Conservation (phyloP, 164 flowering plant species). For the Malania oleifera region DNA sequence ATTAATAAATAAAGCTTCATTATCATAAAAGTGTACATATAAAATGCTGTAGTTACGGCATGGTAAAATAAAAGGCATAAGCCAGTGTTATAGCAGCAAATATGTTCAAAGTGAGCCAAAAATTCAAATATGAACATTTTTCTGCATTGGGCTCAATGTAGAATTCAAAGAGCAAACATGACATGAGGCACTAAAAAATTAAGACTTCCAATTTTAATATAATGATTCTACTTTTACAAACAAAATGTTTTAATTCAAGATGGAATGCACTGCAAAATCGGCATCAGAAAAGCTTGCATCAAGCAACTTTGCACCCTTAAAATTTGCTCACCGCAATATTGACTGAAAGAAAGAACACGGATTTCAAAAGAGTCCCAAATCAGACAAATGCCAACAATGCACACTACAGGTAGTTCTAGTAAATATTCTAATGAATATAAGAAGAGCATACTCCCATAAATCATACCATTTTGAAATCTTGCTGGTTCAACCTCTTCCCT, state of each 20-base stretch:
- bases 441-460: background rate
- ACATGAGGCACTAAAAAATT: too few relatives aligned
- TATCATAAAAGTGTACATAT: too few relatives aligned
- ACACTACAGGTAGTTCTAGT: too few relatives aligned
- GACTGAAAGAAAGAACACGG: slow-evolving; percentile 43
- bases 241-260: background rate
- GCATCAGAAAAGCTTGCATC: slow-evolving; percentile 99
- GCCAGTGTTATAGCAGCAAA: too few relatives aligned
- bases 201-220: too few relatives aligned
- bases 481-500: slow-evolving; percentile 78
- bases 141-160: background rate
- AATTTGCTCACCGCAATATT: slow-evolving; percentile 84
- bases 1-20: too few relatives aligned
- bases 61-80: too few relatives aligned
- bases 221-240: too few relatives aligned
- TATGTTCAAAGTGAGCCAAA: too few relatives aligned
- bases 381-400: background rate
- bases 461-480: slow-evolving; percentile 88
- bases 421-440: too few relatives aligned
- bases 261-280: slow-evolving; percentile 39
- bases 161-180: background rate
- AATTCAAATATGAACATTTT: background rate
- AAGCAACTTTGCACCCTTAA: slow-evolving; percentile 78
- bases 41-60: too few relatives aligned
- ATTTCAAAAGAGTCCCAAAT: background rate